Base-by-base conservation (phyloP, 2,329 filamentous ascomycete genomes). In the Sphaerulina musiva region DNA sequence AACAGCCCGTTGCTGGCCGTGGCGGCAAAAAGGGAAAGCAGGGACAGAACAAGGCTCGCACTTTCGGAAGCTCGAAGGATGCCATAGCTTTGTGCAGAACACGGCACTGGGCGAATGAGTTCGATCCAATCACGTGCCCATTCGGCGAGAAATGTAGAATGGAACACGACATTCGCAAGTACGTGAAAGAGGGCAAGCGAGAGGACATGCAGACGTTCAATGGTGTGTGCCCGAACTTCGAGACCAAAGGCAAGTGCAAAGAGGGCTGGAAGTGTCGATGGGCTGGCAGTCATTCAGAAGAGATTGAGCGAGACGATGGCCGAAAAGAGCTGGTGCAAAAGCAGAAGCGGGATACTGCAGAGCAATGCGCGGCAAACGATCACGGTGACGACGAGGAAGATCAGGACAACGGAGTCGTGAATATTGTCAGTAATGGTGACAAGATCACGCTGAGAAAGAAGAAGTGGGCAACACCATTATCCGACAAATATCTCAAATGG, bases 181-280 rank as follows among this genome's bases (percentile, higher is more conserved):
- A 98, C 68, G 75, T 98, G 46, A 81, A 80, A 32, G 83, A 93
- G 53, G 87, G 90, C 57, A 91, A 92, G 61, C 83, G 89, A 43
- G 82, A 82, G 56, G 89, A 97, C 66, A 77, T 96, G 39, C 79
- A 80, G 4, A 89, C 86, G 0, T 86, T 95, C 64, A 79, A 78
- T 41, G 86, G 88, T 6, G 77, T 85, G 58, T 98, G 93, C 66
- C 92, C 91, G 0, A 80, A 95, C 7, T 96, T 83, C 70, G 84
- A 88, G 61, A 76, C 77, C 12, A 81, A 85, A 59, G 91, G 91
- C 10, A 82, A 78, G 58, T 98, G 93, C 65, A 79, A 81, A 46
- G 82, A 86, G 11, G 93, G 93, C 5, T 98, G 92, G 91, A 95
- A 92, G 69, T 98, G 93, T 69, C 86, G 92, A 20, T 95, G 96